phyloP scores from a whole-genome alignment of 345 rosid genomes.

The Isatis tinctoria region DNA sequence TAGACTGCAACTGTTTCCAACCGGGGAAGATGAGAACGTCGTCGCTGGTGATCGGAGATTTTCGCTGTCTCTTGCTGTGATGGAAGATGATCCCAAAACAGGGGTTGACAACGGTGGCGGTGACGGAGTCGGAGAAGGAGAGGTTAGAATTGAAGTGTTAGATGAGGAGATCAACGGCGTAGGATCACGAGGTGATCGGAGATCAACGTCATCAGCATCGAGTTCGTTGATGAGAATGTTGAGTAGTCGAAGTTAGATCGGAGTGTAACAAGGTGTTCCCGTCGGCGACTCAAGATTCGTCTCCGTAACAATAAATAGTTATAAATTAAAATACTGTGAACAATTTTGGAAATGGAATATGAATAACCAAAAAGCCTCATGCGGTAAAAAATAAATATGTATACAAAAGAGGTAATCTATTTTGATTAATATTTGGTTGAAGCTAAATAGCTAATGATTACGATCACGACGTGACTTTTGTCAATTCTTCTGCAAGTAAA shows the following conservation, averaged over 20 bases:
- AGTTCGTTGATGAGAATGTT: conserved; percentile 62
- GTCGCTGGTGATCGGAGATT: not conserved
- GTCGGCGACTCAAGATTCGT: conserved; percentile 25
- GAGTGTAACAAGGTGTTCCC: conserved; percentile 48
- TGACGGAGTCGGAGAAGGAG: not conserved
- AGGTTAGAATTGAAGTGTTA: conserved; percentile 31
- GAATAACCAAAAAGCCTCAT: conserved; percentile 1
- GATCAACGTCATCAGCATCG: conserved; percentile 32
- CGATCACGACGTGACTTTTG: not conserved
- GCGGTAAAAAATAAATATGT: not conserved
- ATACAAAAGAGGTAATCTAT: not conserved
- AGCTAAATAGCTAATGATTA: conserved; percentile 2
- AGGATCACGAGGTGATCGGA: conserved; percentile 16
- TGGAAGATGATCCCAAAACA: conserved; percentile 16
- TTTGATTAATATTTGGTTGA: conserved; percentile 10
- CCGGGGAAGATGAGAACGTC: conserved; percentile 21
- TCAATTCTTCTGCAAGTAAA: not conserved
- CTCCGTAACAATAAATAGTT: not conserved
- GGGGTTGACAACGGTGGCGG: conserved; percentile 6
- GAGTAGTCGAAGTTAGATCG: conserved; percentile 55
- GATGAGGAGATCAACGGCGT: conserved; percentile 23
- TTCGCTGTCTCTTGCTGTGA: not conserved
- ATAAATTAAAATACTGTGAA: not conserved
- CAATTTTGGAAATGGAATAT: conserved; percentile 22
- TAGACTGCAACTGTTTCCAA: not conserved